Percentiles rank a stretch among this genome's conserved stretches.
phyloP scores from a whole-genome alignment of 768 basidiomycete species.

The Mycena albidolilacea region DNA sequence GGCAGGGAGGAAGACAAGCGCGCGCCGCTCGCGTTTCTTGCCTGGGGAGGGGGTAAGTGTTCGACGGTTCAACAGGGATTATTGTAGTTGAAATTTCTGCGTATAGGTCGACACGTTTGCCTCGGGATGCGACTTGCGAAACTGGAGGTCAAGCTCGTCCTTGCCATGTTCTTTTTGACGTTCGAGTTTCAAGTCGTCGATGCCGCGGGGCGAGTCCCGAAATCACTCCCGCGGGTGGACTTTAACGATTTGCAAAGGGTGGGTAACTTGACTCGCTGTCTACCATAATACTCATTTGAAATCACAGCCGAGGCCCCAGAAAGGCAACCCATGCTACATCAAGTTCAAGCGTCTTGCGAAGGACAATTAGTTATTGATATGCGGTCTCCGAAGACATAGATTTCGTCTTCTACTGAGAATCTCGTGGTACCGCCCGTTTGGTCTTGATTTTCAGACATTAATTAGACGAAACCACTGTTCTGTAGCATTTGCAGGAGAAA shows the following conservation, averaged over 20 bases:
- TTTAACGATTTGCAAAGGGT: slow-evolving; percentile 10
- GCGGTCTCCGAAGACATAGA: too few relatives aligned
- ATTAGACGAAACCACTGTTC: too few relatives aligned
- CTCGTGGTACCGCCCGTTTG: too few relatives aligned
- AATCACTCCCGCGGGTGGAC: not conserved
- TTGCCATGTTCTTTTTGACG: slow-evolving; percentile 2
- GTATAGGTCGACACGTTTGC: slow-evolving; percentile 1
- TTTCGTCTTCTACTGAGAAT: too few relatives aligned
- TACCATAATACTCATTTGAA: not conserved
- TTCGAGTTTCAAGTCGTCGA: slow-evolving; percentile 11
- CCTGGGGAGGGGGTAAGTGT: slow-evolving; percentile 16
- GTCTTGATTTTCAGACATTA: too few relatives aligned
- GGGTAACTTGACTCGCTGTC: not conserved
- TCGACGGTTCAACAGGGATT: not conserved
- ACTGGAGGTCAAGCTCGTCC: slow-evolving; percentile 5
- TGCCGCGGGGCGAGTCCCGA: not conserved
- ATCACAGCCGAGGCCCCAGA: slow-evolving; percentile 1
- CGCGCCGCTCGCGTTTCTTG: slow-evolving; percentile 18
- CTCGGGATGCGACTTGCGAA: not conserved
- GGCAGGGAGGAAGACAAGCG: slow-evolving; percentile 11
- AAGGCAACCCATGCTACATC: slow-evolving; percentile 9
- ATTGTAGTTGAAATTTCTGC: not conserved
- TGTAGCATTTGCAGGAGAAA: too few relatives aligned
- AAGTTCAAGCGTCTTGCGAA: slow-evolving; percentile 6
- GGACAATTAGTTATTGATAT: not conserved